Evolutionary conservation across 2,329 filamentous ascomycete genomes (phyloP), one percentile per base, ranked within the genome.

Genomic region (Fusarium chaquense): DNA sequence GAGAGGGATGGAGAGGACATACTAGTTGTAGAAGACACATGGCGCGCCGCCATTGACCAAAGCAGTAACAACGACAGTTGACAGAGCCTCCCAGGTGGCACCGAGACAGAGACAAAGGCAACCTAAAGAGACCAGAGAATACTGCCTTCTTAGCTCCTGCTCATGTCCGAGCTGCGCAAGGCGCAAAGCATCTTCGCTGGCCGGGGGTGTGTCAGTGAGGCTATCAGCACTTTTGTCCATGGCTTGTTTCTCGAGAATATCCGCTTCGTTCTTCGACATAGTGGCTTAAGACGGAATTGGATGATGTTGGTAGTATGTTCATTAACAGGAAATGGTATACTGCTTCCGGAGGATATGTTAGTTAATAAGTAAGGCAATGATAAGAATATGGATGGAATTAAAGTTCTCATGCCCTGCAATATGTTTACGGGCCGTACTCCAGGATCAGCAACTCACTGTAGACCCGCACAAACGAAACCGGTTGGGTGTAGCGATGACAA

Each of bases 71-170:
- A 86, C 77, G 6, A 85, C 83, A 2, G 80, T 81, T 0, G 81
- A 81, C 5, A 85, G 71, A 1, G 83, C 83, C 58, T 86, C 84
- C 83, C 83, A 86, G 12, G 84, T 85, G 38, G 80, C 83, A 83
- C 85, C 85, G 45, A 86, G 75, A 46, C 82, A 84, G 10, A 85
- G 73, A 46, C 82, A 81, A 8, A 86, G 73, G 6, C 79, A 77
- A 16, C 78, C 79, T 3, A 86, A 75, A 1, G 83, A 82, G 70
- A 80, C 81, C 2, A 85, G 67, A 1, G 81, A 82, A 68, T 83
- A 83, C 20, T 62, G 56, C 18, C 70, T 61, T 26, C 67, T 51
- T 5, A 83, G 77, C 44, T 79, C 75, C 33, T 77, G 75, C 8
- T 64, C 36, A 11, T 76, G 75, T 7, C 76, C 76, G 13, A 78